Evolutionary conservation across 345 rosid genomes (phyloP).

Genomic region (Cochlearia excelsa): DNA sequence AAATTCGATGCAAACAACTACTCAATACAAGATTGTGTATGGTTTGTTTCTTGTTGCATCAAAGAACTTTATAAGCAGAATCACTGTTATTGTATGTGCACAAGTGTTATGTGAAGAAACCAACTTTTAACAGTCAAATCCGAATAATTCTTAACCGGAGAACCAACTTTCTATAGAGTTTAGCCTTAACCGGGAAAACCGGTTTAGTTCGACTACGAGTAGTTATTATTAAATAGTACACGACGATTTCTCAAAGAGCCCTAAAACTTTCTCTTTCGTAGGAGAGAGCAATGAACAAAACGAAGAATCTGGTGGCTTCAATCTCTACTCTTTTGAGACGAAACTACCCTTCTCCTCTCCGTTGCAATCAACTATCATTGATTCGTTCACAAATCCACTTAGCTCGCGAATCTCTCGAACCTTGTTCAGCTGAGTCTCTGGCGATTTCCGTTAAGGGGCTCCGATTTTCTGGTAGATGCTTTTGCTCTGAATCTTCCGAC

Average conservation of each 20-base stretch:
- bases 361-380: constrained; percentile 13
- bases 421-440: constrained; percentile 5
- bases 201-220: no score
- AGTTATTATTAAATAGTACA: no score
- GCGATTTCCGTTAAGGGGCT: constrained; percentile 11
- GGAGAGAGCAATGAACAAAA: constrained; percentile 38
- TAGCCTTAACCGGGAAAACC: no score
- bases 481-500: constrained; percentile 39
- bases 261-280: no score
- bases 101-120: no score
- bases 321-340: constrained; percentile 34
- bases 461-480: constrained; percentile 32
- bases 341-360: constrained; percentile 21
- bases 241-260: constrained; percentile 6
- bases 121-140: no score
- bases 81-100: no score
- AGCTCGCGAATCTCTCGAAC: constrained; percentile 28
- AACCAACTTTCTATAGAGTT: no score
- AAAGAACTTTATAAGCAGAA: no score
- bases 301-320: constrained; percentile 43
- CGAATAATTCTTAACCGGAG: no score
- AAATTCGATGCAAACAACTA: neutral
- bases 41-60: constrained; percentile 7
- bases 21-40: neutral
- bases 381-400: constrained; percentile 17